Evolutionary conservation across 805 yeast genomes (phyloP).

Genomic region (Sungouiella blattae): DNA sequence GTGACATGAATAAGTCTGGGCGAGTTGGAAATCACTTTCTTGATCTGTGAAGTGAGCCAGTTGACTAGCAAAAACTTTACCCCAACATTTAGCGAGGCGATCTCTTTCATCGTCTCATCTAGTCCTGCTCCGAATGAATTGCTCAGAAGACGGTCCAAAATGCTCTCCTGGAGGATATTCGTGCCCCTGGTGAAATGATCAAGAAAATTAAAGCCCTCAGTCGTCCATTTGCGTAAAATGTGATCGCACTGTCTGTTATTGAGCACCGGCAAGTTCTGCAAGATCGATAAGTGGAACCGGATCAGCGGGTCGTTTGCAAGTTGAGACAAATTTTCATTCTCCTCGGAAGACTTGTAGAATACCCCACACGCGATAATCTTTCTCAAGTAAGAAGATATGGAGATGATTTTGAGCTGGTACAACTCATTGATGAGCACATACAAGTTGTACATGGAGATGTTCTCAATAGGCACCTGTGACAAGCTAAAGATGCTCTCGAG

Average conservation of each 20-base stretch:
- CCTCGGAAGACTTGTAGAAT: constrained; percentile 51
- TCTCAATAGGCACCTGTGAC: constrained; percentile 14
- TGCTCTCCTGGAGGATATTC: constrained; percentile 26
- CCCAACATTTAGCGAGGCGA: constrained; percentile 34
- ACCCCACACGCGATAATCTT: constrained; percentile 83
- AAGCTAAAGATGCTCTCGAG: constrained; percentile 36
- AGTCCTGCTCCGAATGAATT: constrained; percentile 16
- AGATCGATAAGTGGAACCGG: constrained; percentile 49
- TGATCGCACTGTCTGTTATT: constrained; percentile 54
- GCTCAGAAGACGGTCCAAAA: constrained; percentile 29
- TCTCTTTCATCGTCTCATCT: constrained; percentile 6
- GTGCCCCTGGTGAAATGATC: constrained; percentile 39
- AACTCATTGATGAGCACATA: constrained; percentile 52
- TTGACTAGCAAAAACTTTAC: constrained; percentile 44
- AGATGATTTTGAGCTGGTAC: constrained; percentile 46
- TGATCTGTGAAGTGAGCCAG: constrained; percentile 45
- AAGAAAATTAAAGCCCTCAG: constrained; percentile 26
- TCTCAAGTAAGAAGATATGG: constrained; percentile 67
- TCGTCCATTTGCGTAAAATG: constrained; percentile 48
- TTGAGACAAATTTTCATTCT: constrained; percentile 6
- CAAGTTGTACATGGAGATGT: constrained; percentile 22
- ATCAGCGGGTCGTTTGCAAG: constrained; percentile 14
- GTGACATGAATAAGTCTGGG: constrained; percentile 35
- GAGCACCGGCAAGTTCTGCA: constrained; percentile 56
- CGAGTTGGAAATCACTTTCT: constrained; percentile 30